phyloP scores from a whole-genome alignment of 1,139 yeast genomes.

The Barnettozyma hawaiiensis region DNA sequence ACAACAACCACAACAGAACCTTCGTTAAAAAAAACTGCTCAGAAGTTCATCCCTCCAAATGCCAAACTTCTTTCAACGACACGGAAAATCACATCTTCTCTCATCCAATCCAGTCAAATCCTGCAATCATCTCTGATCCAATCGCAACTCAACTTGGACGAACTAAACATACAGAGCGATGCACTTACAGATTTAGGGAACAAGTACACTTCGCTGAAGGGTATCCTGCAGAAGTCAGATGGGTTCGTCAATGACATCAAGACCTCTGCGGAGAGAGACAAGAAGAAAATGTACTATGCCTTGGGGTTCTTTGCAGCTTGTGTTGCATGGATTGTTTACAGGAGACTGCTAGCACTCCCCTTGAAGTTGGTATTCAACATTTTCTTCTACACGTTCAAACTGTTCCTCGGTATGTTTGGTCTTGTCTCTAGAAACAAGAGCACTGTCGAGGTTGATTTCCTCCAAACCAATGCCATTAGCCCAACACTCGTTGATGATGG shows the following conservation, averaged over 20 bases:
- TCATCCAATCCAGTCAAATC: conserved; percentile 34
- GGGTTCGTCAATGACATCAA: conserved; percentile 43
- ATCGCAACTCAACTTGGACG: conserved; percentile 53
- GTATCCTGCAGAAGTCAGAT: conserved; percentile 44
- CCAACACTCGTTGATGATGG: conserved; percentile 8
- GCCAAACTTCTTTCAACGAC: conserved; percentile 31
- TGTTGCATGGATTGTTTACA: conserved; percentile 52
- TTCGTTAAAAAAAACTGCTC: not conserved
- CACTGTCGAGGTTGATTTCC: not conserved
- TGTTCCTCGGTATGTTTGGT: conserved; percentile 27
- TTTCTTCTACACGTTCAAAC: conserved; percentile 42
- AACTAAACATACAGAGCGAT: conserved; percentile 50
- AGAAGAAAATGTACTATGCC: conserved; percentile 47
- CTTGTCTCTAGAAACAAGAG: conserved; percentile 17
- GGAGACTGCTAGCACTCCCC: conserved; percentile 48
- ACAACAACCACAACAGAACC: no score
- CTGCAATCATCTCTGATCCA: conserved; percentile 51
- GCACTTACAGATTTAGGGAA: conserved; percentile 43
- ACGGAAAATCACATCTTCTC: conserved; percentile 31
- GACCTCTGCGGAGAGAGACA: conserved; percentile 49
- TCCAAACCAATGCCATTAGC: conserved; percentile 1
- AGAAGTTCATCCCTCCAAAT: conserved; percentile 22
- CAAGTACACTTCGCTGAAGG: conserved; percentile 40
- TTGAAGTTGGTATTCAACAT: conserved; percentile 45
- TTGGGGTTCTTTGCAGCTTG: conserved; percentile 45